phyloP scores from a whole-genome alignment of 371 early-diverging fungal species.

The Zopfochytrium polystomum region DNA sequence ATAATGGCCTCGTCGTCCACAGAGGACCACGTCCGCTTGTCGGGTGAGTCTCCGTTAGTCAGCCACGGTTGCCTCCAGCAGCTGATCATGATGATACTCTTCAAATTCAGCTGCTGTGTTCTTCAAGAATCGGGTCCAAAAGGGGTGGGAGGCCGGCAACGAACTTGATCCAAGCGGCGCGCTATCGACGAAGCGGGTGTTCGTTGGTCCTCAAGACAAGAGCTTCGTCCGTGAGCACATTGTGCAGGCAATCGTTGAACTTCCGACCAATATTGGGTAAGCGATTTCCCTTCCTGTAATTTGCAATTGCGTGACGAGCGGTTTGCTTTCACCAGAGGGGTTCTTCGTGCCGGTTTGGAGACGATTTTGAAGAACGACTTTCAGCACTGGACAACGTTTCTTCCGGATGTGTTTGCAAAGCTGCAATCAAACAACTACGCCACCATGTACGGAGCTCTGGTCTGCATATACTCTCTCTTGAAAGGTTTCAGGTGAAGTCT shows the following conservation, averaged over 20 bases:
- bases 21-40: too few species aligned
- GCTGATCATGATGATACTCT: neutral
- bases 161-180: slow-evolving; percentile 45
- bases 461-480: slow-evolving; percentile 74
- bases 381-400: slow-evolving; percentile 74
- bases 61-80: too few species aligned
- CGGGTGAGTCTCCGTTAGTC: too few species aligned
- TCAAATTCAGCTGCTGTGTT: slow-evolving; percentile 77
- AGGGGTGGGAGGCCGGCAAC: too few species aligned
- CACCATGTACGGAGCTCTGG: slow-evolving; percentile 68
- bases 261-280: slow-evolving; percentile 69
- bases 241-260: slow-evolving; percentile 64
- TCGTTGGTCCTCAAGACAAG: slow-evolving; percentile 68
- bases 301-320: neutral
- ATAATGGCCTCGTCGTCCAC: too few species aligned
- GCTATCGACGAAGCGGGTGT: slow-evolving; percentile 13
- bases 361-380: slow-evolving; percentile 50
- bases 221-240: slow-evolving; percentile 66
- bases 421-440: slow-evolving; percentile 64
- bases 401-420: slow-evolving; percentile 56
- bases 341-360: slow-evolving; percentile 16
- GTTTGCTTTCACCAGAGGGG: slow-evolving; percentile 8
- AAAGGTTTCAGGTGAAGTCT: slow-evolving; percentile 45
- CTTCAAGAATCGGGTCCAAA: slow-evolving; percentile 83
- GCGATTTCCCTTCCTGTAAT: slow-evolving; percentile 4